Evolutionary conservation across 495 filamentous ascomycete genomes (phyloP), one percentile per base, ranked within the genome.

Genomic region (Aspergillus sclerotiicarbonarius): DNA sequence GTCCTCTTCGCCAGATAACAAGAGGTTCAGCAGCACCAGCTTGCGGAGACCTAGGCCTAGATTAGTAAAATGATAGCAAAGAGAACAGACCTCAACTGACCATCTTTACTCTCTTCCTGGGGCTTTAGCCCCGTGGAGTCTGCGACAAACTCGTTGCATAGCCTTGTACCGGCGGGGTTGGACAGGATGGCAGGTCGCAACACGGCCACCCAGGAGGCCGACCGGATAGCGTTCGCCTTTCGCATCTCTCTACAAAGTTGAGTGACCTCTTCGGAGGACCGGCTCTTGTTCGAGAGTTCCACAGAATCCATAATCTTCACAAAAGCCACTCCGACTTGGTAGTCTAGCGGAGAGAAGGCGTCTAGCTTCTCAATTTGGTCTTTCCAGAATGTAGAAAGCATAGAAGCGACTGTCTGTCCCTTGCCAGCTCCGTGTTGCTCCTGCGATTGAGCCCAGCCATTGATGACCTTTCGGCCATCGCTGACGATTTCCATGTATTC

Each of bases 401-500:
- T 54, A 3, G 69, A 67, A 0, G 70, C 63, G 35, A 72, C 7
- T 7, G 64, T 60, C 8, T 48, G 33, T 6, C 59, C 55, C 1
- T 59, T 57, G n/a, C 48, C 51, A 20, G 54, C 61, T 7, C 30
- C 51, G 13, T 62, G 5, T 6, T 57, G 56, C 15, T 65, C 58
- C 41, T 63, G 66, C 4, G 66, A 64, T 5, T 71, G 62, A 12
- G 84, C 61, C 61, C 84, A 79, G 12, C 69, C 62, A n/a, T 66
- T 69, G 29, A 92, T 71, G 13, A 87, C 61, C 13, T 66, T 74
- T 30, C 82, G 82, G 21, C 81, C 79, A 15, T 85, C 76, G 9
- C 76, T 76, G 18, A 90, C 72, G 47, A 89, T 78, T 3, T 86
- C 80, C 39, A 86, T 65, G 15, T 86, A 80, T 29, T 88, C 89